These are phyloP conservation scores for Rhizophagus sp. DNA, from an alignment of 192 early-diverging fungal genomes.

Conservation along the genomic window DNA sequence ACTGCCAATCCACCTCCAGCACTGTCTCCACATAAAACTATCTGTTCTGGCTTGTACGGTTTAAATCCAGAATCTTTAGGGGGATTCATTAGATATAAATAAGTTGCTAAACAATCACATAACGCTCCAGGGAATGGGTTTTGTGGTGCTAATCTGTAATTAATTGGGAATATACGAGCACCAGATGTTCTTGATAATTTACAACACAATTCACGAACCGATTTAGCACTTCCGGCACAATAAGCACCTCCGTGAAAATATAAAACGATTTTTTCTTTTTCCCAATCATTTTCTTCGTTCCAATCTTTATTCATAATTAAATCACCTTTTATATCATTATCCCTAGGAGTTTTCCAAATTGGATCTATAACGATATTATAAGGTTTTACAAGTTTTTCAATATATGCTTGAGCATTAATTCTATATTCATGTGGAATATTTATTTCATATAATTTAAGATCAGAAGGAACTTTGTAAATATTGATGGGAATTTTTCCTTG, in stretches of 20 bases:
- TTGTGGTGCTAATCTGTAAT: slow-evolving; percentile 86
- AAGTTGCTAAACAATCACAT: slow-evolving; percentile 77
- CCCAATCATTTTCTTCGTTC: not conserved
- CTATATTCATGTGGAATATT: slow-evolving; percentile 37
- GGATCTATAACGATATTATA: slow-evolving; percentile 44
- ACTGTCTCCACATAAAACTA: slow-evolving; percentile 71
- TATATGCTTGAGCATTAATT: slow-evolving; percentile 34
- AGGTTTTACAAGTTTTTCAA: slow-evolving; percentile 35
- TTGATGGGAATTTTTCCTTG: not conserved
- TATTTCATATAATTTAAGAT: slow-evolving; percentile 31
- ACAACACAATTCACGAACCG: slow-evolving; percentile 42
- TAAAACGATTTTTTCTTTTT: slow-evolving; percentile 52
- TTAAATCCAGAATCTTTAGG: slow-evolving; percentile 43
- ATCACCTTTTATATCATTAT: slow-evolving; percentile 36
- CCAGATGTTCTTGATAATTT: slow-evolving; percentile 51
- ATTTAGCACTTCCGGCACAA: slow-evolving; percentile 37
- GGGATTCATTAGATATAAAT: slow-evolving; percentile 62
- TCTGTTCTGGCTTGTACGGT: slow-evolving; percentile 51
- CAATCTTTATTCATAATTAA: slow-evolving; percentile 39
- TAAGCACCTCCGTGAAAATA: slow-evolving; percentile 81
- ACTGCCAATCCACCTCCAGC: slow-evolving; percentile 66
- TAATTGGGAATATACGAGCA: slow-evolving; percentile 52
- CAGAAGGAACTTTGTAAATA: slow-evolving; percentile 19
- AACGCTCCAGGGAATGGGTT: slow-evolving; percentile 80
- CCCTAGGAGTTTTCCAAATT: slow-evolving; percentile 45